These are phyloP conservation scores for Diutina siamensis DNA, from an alignment of 1,139 yeast species.

Conservation along the genomic window DNA sequence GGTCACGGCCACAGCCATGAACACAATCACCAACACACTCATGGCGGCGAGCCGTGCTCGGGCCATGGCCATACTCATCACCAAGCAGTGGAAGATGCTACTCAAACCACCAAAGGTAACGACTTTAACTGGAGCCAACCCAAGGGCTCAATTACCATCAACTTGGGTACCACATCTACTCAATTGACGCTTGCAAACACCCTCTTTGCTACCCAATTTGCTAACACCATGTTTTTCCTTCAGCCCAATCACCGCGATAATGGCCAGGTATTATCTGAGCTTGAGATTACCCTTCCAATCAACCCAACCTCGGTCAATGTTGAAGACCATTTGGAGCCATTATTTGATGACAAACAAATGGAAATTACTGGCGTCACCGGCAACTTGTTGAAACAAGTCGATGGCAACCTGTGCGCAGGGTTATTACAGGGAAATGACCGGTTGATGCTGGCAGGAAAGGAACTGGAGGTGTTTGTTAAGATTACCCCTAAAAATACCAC, in stretches of 20 bases:
- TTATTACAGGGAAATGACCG: constrained; percentile 31
- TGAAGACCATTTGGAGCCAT: constrained; percentile 2
- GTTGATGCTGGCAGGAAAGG: constrained; percentile 33
- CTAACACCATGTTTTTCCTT: constrained; percentile 29
- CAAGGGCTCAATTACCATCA: constrained; percentile 16
- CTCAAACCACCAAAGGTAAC: constrained; percentile 18
- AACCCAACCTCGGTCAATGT: background rate
- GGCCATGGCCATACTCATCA: background rate
- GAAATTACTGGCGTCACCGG: background rate
- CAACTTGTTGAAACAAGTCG: background rate
- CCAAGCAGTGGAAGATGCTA: constrained; percentile 12
- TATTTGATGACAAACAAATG: constrained; percentile 1
- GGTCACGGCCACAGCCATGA: background rate
- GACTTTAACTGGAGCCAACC: constrained; percentile 30
- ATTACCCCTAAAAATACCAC: constrained; percentile 10
- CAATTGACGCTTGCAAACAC: constrained; percentile 28
- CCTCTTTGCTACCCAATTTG: constrained; percentile 24
- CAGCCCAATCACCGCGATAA: background rate
- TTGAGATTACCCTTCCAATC: background rate
- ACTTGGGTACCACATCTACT: constrained; percentile 11
- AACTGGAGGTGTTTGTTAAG: constrained; percentile 36
- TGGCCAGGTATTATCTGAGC: background rate
- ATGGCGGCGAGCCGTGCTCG: constrained; percentile 16
- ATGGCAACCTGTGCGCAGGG: constrained; percentile 4
- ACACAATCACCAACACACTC: constrained; percentile 15